Evolutionary conservation across 116 monocot genomes (phyloP).

Genomic region (Dioscorea cayenensis): DNA sequence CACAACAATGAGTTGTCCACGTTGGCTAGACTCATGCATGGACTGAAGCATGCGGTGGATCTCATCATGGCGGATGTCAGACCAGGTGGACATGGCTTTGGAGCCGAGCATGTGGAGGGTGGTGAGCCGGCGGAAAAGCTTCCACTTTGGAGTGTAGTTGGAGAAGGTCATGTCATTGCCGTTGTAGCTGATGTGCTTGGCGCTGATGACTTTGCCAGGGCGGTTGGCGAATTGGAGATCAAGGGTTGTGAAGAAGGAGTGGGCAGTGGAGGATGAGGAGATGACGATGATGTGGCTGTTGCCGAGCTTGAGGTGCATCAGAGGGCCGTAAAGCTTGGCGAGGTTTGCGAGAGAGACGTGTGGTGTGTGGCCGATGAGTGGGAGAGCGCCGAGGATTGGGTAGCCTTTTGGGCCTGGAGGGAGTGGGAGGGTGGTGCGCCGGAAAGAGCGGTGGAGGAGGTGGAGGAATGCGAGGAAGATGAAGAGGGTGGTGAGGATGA

Average conservation of each 20-base stretch:
- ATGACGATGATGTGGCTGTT: constrained; percentile 26
- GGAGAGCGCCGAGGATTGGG: constrained; percentile 8
- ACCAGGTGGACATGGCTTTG: constrained; percentile 30
- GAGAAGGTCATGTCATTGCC: constrained; percentile 40
- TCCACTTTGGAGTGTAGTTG: constrained; percentile 38
- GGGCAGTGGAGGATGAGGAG: constrained; percentile 27
- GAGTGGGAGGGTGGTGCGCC: background rate
- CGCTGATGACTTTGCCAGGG: constrained; percentile 15
- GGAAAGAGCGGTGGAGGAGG: background rate
- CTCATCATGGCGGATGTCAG: constrained; percentile 24
- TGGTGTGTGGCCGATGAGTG: constrained; percentile 27
- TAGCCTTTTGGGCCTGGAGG: background rate
- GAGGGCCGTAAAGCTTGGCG: constrained; percentile 24
- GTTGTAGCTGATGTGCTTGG: constrained; percentile 28
- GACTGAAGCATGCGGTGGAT: background rate
- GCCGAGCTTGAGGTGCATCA: constrained; percentile 55
- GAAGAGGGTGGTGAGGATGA: constrained; percentile 1
- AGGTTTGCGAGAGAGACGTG: constrained; percentile 31
- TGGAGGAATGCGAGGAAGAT: background rate
- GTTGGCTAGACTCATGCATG: background rate
- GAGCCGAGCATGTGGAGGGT: constrained; percentile 33
- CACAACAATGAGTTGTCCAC: background rate
- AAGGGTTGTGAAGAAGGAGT: constrained; percentile 34
- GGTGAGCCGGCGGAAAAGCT: constrained; percentile 28
- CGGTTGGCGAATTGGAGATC: constrained; percentile 39